These are phyloP conservation scores for Tetrahymena malaccensis DNA, from an alignment of 73 alveolate genomes.

Conservation along the genomic window DNA sequence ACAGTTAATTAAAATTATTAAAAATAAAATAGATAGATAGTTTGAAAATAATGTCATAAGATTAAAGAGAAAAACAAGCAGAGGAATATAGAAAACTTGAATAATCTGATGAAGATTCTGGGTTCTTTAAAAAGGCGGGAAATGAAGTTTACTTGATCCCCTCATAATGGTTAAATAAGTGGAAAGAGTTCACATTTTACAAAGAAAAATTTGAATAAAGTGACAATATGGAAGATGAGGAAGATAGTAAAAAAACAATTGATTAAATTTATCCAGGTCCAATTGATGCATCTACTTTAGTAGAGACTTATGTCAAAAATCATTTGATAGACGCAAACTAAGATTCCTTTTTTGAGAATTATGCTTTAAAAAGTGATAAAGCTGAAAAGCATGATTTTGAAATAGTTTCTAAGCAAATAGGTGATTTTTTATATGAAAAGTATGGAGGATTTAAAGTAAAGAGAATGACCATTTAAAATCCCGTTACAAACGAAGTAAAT, in stretches of 20 bases:
- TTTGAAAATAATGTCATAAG: neutral
- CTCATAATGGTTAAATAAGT: conserved; percentile 10
- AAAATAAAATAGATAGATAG: neutral
- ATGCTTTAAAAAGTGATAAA: neutral
- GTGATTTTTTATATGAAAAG: neutral
- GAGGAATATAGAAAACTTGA: neutral
- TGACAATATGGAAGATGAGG: conserved; percentile 3
- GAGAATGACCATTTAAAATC: conserved; percentile 1
- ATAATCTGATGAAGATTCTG: neutral
- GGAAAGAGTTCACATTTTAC: neutral
- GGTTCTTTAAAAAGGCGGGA: neutral
- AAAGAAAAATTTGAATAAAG: neutral
- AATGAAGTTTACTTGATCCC: conserved; percentile 3
- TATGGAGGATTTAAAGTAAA: conserved; percentile 24
- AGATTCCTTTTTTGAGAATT: neutral
- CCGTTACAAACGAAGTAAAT: neutral
- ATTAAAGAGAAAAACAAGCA: neutral
- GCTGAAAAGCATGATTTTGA: conserved; percentile 12
- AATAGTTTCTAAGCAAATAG: neutral
- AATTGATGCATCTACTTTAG: conserved; percentile 6
- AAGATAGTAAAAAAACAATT: neutral
- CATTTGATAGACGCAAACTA: neutral
- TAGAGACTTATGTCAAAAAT: neutral
- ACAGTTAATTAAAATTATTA: too few species aligned
- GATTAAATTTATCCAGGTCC: conserved; percentile 20